Conservation (phyloP, 345 rosid species). For the Salix dunnii region DNA sequence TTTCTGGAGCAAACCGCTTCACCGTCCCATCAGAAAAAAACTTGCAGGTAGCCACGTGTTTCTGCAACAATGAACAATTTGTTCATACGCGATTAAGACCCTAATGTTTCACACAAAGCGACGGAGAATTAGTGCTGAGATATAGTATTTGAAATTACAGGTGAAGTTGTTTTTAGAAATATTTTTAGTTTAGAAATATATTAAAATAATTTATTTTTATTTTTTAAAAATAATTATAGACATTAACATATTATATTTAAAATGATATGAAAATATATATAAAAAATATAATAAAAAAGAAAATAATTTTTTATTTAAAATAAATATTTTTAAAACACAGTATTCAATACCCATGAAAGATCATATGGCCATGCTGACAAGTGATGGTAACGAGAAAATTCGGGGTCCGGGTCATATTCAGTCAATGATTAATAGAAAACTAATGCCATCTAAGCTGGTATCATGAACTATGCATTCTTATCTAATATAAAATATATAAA, state of each 20-base stretch:
- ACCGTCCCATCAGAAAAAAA: constrained; percentile 52
- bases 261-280: too few species aligned
- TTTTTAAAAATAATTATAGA: too few species aligned
- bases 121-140: not conserved
- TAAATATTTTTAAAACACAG: too few species aligned
- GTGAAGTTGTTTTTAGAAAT: too few species aligned
- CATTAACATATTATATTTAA: too few species aligned
- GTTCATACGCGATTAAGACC: not conserved
- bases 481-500: too few species aligned
- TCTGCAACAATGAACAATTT: constrained; percentile 46
- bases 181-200: too few species aligned
- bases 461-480: too few species aligned
- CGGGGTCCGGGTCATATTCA: not conserved
- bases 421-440: not conserved
- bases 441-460: not conserved
- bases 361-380: not conserved
- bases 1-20: constrained; percentile 39
- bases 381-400: not conserved
- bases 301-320: too few species aligned
- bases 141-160: not conserved
- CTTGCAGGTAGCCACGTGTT: constrained; percentile 51
- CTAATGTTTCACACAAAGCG: not conserved
- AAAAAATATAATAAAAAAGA: too few species aligned
- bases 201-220: too few species aligned
- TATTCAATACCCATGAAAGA: not conserved